Percentiles rank a stretch among this genome's conserved stretches.
Conservation (phyloP, 2,329 filamentous ascomycete genomes). For the Colletotrichum magnum region DNA sequence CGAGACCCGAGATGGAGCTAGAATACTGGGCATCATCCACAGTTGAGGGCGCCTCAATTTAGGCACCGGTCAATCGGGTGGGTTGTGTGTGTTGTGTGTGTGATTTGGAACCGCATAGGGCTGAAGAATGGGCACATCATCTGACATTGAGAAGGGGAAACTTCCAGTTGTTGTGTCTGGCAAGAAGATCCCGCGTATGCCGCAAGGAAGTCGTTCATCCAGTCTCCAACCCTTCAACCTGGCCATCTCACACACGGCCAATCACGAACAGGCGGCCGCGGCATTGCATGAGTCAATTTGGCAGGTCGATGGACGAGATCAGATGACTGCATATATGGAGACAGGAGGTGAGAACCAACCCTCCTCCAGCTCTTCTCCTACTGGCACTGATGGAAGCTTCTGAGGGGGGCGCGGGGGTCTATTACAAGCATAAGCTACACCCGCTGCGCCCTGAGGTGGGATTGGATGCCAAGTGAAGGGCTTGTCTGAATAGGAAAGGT, state of each 20-base stretch:
- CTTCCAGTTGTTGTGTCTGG: background rate
- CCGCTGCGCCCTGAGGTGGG: background rate
- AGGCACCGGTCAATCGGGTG: background rate
- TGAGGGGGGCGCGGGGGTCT: no score
- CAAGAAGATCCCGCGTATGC: no score
- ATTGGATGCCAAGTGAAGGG: background rate
- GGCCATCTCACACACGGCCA: no score
- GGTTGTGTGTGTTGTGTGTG: background rate
- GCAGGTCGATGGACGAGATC: no score
- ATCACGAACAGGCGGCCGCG: no score
- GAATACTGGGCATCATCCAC: background rate
- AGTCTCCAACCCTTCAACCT: no score
- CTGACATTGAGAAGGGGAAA: background rate
- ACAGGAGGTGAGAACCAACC: no score
- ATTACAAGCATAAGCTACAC: background rate
- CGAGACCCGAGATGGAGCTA: background rate
- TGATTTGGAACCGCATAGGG: background rate
- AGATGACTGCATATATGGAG: no score
- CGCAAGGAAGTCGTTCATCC: no score
- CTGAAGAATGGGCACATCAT: background rate
- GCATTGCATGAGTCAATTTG: no score
- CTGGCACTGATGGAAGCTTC: no score
- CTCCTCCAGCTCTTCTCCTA: no score
- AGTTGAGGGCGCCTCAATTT: background rate
- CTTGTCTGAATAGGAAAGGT: background rate